phyloP scores from a whole-genome alignment of 2,329 filamentous ascomycete genomes.

The Paraconiothyrium brasiliense region DNA sequence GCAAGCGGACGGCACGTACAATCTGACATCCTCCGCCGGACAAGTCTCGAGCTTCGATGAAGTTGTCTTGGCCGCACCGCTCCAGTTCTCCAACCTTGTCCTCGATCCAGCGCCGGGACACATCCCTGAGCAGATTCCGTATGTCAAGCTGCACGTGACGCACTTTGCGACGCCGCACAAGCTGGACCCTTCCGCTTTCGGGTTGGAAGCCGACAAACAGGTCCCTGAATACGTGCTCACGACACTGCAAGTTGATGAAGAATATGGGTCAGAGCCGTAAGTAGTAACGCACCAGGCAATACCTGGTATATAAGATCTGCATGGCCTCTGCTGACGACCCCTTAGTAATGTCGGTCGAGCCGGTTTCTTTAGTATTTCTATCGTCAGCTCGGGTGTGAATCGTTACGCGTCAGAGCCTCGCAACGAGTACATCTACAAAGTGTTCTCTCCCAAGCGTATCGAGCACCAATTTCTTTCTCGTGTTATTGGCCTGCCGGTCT shows the following conservation, averaged over 20 bases:
- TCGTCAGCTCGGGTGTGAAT: conserved; percentile 71
- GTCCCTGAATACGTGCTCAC: conserved; percentile 83
- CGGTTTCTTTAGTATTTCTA: conserved; percentile 87
- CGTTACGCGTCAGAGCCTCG: conserved; percentile 51
- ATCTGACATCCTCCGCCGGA: conserved; percentile 47
- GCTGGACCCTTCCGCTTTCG: conserved; percentile 79
- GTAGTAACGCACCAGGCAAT: conserved; percentile 61
- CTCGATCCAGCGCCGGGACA: conserved; percentile 56
- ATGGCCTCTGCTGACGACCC: background rate
- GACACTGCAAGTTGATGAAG: conserved; percentile 72
- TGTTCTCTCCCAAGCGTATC: conserved; percentile 67
- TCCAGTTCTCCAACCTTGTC: conserved; percentile 79
- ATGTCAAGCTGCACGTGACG: conserved; percentile 87
- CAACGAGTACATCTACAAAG: conserved; percentile 70
- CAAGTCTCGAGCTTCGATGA: conserved; percentile 70
- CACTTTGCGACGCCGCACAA: conserved; percentile 80
- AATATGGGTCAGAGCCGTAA: conserved; percentile 55
- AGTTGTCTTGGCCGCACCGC: conserved; percentile 83
- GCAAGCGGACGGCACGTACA: conserved; percentile 51
- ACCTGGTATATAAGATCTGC: conserved; percentile 24
- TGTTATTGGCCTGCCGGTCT: conserved; percentile 55
- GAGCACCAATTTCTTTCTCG: conserved; percentile 58
- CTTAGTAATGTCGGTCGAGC: conserved; percentile 39
- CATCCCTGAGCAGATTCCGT: conserved; percentile 80
- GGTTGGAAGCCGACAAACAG: conserved; percentile 63